phyloP scores from a whole-genome alignment of 305 asterid genomes.

The Fraxinus baroniana region DNA sequence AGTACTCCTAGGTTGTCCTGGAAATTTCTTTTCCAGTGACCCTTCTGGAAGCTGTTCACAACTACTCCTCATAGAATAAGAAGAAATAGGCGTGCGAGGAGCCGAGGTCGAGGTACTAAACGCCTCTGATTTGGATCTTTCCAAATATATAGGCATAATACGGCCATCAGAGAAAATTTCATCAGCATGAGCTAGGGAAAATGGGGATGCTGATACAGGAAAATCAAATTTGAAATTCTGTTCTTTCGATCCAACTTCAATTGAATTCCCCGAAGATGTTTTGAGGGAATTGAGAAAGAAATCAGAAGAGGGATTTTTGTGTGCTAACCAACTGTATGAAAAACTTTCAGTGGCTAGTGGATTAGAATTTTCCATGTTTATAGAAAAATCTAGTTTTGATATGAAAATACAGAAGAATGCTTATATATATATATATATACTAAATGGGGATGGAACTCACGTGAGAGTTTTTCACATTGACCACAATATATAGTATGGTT shows the following conservation, averaged over 20 bases:
- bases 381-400: not conserved
- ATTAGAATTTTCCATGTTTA: slow-evolving; percentile 57
- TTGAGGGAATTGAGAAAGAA: slow-evolving; percentile 28
- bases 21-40: not conserved
- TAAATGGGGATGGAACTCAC: slow-evolving; percentile 16
- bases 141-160: slow-evolving; percentile 45
- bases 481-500: slow-evolving; percentile 18
- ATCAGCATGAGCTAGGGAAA: slow-evolving; percentile 50
- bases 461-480: slow-evolving; percentile 22
- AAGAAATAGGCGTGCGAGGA: slow-evolving; percentile 36
- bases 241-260: slow-evolving; percentile 17
- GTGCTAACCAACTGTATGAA: slow-evolving; percentile 74
- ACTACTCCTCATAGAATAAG: slow-evolving; percentile 9
- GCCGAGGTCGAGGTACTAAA: slow-evolving; percentile 19
- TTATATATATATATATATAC: slow-evolving; percentile 19
- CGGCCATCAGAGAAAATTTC: slow-evolving; percentile 62
- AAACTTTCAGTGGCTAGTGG: slow-evolving; percentile 81
- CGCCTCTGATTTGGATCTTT: slow-evolving; percentile 23
- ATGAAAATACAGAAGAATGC: slow-evolving; percentile 23
- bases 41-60: not conserved
- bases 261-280: slow-evolving; percentile 17
- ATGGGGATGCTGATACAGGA: slow-evolving; percentile 32
- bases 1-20: not conserved
- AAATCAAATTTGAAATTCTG: slow-evolving; percentile 56
- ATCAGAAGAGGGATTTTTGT: slow-evolving; percentile 34